phyloP scores from a whole-genome alignment of 768 basidiomycete genomes.

The Agrocybe pediades region DNA sequence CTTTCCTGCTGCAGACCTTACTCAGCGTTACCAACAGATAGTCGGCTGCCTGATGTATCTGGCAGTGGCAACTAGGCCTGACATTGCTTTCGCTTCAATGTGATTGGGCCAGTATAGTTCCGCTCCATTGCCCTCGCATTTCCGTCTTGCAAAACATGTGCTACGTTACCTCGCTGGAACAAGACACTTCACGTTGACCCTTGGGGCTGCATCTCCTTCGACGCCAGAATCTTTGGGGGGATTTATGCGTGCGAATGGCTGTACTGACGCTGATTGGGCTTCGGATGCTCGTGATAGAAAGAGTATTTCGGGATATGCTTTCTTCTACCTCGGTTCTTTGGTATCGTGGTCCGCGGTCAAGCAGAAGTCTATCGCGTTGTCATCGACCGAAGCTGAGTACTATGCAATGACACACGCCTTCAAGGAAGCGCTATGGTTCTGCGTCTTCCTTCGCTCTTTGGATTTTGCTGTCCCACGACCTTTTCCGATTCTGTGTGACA shows the following conservation, averaged over 20 bases:
- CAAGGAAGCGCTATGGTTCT: constrained; percentile 28
- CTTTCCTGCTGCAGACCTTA: constrained; percentile 30
- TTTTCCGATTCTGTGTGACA: constrained; percentile 23
- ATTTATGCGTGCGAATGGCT: constrained; percentile 9
- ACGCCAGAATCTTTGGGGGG: neutral
- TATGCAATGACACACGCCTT: constrained; percentile 30
- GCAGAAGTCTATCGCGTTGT: constrained; percentile 31
- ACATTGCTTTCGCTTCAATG: constrained; percentile 33
- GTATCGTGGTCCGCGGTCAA: constrained; percentile 36
- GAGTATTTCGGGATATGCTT: constrained; percentile 37
- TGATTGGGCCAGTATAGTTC: constrained; percentile 29
- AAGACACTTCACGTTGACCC: constrained; percentile 18
- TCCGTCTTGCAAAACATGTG: constrained; percentile 31
- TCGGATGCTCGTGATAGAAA: constrained; percentile 22
- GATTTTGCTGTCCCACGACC: constrained; percentile 9
- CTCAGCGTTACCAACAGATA: too few species aligned
- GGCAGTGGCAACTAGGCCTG: too few species aligned
- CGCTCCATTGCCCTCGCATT: constrained; percentile 25
- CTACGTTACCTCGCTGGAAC: constrained; percentile 35
- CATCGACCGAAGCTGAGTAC: too few species aligned
- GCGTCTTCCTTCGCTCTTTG: constrained; percentile 18
- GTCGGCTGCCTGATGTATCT: too few species aligned
- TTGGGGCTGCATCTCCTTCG: neutral
- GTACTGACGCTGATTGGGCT: constrained; percentile 35
- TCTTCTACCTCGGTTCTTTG: constrained; percentile 27